These are phyloP conservation scores for Gossypium mustelinum DNA, from an alignment of 345 rosid genomes.

Conservation along the genomic window DNA sequence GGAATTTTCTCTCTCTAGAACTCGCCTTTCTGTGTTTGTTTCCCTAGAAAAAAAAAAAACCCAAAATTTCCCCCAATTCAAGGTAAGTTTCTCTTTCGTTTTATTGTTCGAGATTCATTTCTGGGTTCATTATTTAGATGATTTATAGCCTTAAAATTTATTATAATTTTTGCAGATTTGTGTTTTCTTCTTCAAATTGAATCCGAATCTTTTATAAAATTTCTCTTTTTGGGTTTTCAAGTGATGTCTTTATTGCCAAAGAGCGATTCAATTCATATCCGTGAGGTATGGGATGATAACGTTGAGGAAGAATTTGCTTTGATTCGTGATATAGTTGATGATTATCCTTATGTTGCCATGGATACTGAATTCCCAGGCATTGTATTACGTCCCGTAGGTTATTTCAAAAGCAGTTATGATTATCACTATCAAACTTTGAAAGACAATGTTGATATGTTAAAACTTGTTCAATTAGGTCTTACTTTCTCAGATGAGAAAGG, in stretches of 20 bases:
- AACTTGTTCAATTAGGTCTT: conserved; percentile 81
- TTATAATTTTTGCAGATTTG: conserved; percentile 20
- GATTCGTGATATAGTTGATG: conserved; percentile 62
- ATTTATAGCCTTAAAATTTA: neutral
- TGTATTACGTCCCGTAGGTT: conserved; percentile 64
- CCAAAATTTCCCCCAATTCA: neutral
- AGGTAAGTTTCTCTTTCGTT: conserved; percentile 11
- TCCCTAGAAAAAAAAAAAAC: too few species aligned
- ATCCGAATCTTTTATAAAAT: neutral
- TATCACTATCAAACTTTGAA: conserved; percentile 57
- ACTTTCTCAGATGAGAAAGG: conserved; percentile 81
- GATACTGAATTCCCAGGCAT: conserved; percentile 52
- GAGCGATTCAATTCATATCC: conserved; percentile 72
- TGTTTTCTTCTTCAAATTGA: neutral
- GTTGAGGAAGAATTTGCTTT: neutral
- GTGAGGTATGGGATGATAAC: conserved; percentile 55
- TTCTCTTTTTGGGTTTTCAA: neutral
- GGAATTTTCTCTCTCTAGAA: conserved; percentile 12
- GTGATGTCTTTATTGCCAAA: conserved; percentile 65
- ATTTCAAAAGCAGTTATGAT: conserved; percentile 59
- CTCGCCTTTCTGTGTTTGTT: neutral
- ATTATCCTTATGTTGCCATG: conserved; percentile 45
- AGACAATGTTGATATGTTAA: conserved; percentile 43
- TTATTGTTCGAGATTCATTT: neutral
- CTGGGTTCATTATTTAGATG: neutral